These are phyloP conservation scores for Cryphonectria naterciae DNA, from an alignment of 2,329 filamentous ascomycete genomes.

Conservation along the genomic window DNA sequence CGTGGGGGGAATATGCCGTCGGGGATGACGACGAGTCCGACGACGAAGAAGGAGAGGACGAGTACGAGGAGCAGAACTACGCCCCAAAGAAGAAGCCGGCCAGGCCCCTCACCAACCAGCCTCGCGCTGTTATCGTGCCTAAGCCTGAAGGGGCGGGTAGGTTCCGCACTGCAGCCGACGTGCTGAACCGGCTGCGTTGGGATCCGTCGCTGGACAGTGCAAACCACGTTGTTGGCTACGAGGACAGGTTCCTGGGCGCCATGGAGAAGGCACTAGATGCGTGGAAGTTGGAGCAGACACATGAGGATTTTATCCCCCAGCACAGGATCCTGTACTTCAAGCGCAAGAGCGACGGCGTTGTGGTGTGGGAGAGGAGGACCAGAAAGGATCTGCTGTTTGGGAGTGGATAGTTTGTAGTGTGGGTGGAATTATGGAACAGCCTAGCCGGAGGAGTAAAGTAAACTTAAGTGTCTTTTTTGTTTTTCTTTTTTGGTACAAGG, in stretches of 20 bases:
- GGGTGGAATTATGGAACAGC: not conserved
- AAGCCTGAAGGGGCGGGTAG: slow-evolving; percentile 46
- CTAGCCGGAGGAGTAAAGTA: not conserved
- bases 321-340: slow-evolving; percentile 67
- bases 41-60: slow-evolving; percentile 46
- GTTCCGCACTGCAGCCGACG: slow-evolving; percentile 61
- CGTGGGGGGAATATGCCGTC: slow-evolving; percentile 53
- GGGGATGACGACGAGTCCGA: slow-evolving; percentile 46
- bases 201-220: slow-evolving; percentile 51
- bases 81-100: slow-evolving; percentile 30
- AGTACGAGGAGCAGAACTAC: slow-evolving; percentile 17
- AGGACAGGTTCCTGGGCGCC: slow-evolving; percentile 61
- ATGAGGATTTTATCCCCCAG: slow-evolving; percentile 70
- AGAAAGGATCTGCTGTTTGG: slow-evolving; percentile 61
- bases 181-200: slow-evolving; percentile 64
- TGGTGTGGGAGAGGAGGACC: slow-evolving; percentile 62
- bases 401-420: slow-evolving; percentile 43
- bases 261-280: slow-evolving; percentile 57
- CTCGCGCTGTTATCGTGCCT: slow-evolving; percentile 24
- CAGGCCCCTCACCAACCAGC: slow-evolving; percentile 28
- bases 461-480: not conserved
- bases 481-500: not conserved
- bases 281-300: slow-evolving; percentile 66
- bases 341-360: slow-evolving; percentile 51
- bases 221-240: slow-evolving; percentile 63